Percentiles rank a stretch among this genome's conserved stretches.
These are phyloP conservation scores for Malus hybrid DNA, from an alignment of 331 rosid species.

Conservation along the genomic window DNA sequence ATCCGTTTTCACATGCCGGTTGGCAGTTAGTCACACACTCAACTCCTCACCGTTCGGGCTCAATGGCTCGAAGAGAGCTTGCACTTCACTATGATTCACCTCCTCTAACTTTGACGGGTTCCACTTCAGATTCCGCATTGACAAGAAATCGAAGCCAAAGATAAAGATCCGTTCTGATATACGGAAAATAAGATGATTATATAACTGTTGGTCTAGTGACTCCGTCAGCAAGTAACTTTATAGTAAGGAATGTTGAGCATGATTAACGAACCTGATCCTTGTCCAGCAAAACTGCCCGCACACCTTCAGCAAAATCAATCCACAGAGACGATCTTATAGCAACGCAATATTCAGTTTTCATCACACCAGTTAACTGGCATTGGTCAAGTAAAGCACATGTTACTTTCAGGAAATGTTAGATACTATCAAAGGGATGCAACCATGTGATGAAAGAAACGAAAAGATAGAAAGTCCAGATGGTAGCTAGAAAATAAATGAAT, in stretches of 20 bases:
- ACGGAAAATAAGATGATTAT: no score
- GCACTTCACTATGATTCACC: conserved; percentile 50
- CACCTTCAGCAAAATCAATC: conserved; percentile 87
- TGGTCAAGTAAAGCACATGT: conserved; percentile 7
- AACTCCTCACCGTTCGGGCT: conserved; percentile 49
- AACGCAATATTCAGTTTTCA: conserved; percentile 85
- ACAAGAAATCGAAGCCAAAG: not conserved
- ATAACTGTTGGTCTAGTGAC: no score
- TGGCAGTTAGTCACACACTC: conserved; percentile 22
- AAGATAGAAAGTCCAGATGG: no score
- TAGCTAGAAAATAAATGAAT: no score
- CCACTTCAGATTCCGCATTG: conserved; percentile 80
- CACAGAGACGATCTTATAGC: conserved; percentile 80
- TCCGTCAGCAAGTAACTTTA: no score
- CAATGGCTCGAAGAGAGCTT: conserved; percentile 54
- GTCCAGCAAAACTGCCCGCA: conserved; percentile 87
- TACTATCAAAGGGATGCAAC: no score
- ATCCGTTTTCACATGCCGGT: not conserved
- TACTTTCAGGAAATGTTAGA: not conserved
- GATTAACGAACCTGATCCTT: conserved; percentile 75
- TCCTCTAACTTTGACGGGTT: conserved; percentile 66
- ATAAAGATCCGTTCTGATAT: no score
- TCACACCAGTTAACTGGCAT: conserved; percentile 65
- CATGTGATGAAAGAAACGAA: no score
- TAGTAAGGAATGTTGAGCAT: not conserved